Conservation (phyloP, 805 yeast species). For the Barnettozyma wickerhamii region DNA sequence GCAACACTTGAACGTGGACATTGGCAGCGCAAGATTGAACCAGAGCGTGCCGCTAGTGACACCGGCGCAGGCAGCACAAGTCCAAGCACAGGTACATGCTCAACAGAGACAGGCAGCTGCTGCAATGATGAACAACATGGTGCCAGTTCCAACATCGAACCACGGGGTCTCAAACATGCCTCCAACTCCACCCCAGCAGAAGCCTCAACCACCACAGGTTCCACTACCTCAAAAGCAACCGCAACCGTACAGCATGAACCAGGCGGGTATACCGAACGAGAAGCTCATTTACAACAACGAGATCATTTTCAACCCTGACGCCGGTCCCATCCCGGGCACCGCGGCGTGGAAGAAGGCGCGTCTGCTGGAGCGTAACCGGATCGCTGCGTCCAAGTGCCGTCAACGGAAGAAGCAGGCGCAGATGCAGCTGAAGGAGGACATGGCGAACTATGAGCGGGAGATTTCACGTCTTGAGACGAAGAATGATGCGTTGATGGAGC, state of each 20-base stretch:
- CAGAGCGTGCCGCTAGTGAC: background rate
- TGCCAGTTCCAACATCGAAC: background rate
- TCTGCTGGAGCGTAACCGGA: constrained; percentile 54
- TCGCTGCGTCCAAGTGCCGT: constrained; percentile 68
- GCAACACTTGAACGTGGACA: constrained; percentile 8
- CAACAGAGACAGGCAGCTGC: constrained; percentile 5
- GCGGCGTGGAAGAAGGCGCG: constrained; percentile 67
- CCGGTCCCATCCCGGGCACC: constrained; percentile 60
- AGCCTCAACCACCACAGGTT: constrained; percentile 2
- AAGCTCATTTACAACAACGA: constrained; percentile 45
- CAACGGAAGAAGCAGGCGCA: constrained; percentile 68
- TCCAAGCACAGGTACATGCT: background rate
- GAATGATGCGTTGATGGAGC: constrained; percentile 17
- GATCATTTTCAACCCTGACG: constrained; percentile 44
- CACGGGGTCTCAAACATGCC: no score
- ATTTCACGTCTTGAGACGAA: constrained; percentile 35
- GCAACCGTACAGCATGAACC: constrained; percentile 9
- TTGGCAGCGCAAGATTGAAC: constrained; percentile 2
- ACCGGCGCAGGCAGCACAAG: constrained; percentile 1
- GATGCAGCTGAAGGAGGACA: constrained; percentile 57
- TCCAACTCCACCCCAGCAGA: constrained; percentile 8
- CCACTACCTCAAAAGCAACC: constrained; percentile 1
- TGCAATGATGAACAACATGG: background rate
- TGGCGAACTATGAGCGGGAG: constrained; percentile 43
- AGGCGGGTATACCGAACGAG: constrained; percentile 35